A percentile compares a stretch with the other conserved stretches of the same genome.
These are phyloP conservation scores for Penicillium soppii DNA, from an alignment of 495 filamentous ascomycete species.

Conservation along the genomic window DNA sequence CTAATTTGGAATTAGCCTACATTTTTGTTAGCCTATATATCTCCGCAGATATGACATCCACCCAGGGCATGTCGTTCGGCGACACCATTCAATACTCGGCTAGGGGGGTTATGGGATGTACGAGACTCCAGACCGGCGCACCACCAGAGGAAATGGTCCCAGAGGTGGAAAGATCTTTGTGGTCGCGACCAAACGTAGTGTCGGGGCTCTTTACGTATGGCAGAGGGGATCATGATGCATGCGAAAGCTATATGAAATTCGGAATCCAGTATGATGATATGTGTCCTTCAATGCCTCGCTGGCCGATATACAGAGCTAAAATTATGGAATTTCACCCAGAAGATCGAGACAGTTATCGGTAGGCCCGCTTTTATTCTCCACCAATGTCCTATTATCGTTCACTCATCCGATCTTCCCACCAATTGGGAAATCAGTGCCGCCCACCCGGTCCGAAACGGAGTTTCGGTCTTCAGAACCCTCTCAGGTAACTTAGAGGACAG, in stretches of 20 bases:
- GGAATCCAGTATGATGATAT: not conserved
- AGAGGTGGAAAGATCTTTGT: not conserved
- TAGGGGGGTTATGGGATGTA: not conserved
- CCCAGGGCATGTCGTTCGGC: not conserved
- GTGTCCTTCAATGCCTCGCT: not conserved
- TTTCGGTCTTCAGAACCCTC: not conserved
- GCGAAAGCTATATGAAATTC: constrained; percentile 1
- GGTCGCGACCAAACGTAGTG: not conserved
- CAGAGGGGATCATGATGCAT: constrained; percentile 1
- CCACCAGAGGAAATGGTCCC: not conserved
- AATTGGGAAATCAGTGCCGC: constrained; percentile 1
- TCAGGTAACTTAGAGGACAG: not conserved
- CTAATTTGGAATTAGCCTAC: not conserved
- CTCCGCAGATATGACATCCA: constrained; percentile 2
- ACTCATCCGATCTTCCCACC: not conserved
- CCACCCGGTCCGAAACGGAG: not conserved
- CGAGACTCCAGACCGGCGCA: not conserved
- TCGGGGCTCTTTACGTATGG: not conserved
- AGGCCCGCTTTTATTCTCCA: constrained; percentile 2
- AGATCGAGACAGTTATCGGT: constrained; percentile 1
- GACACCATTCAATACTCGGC: not conserved
- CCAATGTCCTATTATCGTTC: constrained; percentile 1
- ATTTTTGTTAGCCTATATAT: not conserved
- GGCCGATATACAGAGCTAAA: not conserved
- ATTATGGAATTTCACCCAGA: not conserved